Base-by-base conservation (phyloP, 1,284 basidiomycete genomes). In the Ceratobasidium sp. region DNA sequence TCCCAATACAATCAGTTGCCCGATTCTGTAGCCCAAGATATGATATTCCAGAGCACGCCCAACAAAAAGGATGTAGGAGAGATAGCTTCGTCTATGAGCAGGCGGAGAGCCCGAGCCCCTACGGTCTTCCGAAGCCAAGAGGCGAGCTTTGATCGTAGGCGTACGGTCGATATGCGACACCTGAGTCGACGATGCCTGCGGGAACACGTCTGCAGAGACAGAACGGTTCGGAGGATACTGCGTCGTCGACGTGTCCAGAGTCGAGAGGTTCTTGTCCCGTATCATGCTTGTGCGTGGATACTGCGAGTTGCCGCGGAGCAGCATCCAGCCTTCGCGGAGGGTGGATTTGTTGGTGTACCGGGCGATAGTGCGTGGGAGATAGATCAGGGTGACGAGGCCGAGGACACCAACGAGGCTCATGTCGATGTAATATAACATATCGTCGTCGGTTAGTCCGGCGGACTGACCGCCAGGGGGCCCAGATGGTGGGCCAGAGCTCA, bases 401-500 rank as follows among this genome's bases (percentile, higher is more conserved):
- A 59, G 66, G 54, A 71, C 39, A 13, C 53, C 39, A 29, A 71
- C 16, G 2, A 71, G n/a, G 43, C 37, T 22, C 66, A 71, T 59
- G 37, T 71, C 56, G 22, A 51, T 51, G 22, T 62, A 61, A 37
- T 14, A 51, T 19, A 61, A 13, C 29, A 72, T 1, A 49, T 61
- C 31, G 14, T 49, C 56, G 31, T 39, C 51, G 14, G 56, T 37
- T 2, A 72, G 7, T n/a, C 39, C 39, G 3, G 31, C 34, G 14
- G 61, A 14, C 39, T 62, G 61, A 24, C 39, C 61, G 19, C 29
- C 37, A 43, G 39, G 14, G 24, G 41, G 41, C 27, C 29, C 14
- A 49, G 65, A 68, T 11, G 65, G 37, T 19, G 65, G 37, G 3
- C 37, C 65, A 56, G 51, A 68, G 19, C 46, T 34, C 65, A 68